Percentiles rank a stretch among this genome's conserved stretches.
Evolutionary conservation across 164 flowering plant genomes (phyloP).

Genomic region (Piper longum): DNA sequence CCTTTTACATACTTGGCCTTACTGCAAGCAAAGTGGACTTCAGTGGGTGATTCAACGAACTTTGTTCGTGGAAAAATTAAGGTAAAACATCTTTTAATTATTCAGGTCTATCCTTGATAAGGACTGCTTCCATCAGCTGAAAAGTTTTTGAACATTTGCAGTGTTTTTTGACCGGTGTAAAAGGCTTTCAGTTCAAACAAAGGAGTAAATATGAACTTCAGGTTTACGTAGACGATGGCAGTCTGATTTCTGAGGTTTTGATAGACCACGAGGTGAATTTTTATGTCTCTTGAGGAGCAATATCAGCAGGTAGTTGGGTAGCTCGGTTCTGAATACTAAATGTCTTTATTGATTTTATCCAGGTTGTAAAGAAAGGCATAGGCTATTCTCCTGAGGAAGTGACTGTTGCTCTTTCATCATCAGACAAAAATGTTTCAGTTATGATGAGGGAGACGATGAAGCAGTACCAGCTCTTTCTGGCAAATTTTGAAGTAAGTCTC

Average conservation of each 20-base stretch:
- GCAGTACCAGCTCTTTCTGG: slow-evolving; percentile 48
- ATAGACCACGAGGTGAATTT: slow-evolving; percentile 68
- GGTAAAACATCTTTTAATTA: slow-evolving; percentile 19
- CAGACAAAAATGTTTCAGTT: slow-evolving; percentile 24
- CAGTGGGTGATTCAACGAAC: slow-evolving; percentile 17
- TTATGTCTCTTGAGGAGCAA: neutral
- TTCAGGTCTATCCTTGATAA: neutral
- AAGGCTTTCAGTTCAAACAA: slow-evolving; percentile 53
- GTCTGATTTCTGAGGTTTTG: slow-evolving; percentile 73
- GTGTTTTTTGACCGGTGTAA: slow-evolving; percentile 88
- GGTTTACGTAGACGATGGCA: slow-evolving; percentile 87
- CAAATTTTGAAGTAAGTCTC: slow-evolving; percentile 63
- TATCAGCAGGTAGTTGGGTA: neutral
- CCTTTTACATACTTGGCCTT: slow-evolving; percentile 83
- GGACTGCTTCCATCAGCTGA: neutral
- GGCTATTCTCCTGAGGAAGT: slow-evolving; percentile 71
- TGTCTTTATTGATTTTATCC: slow-evolving; percentile 3
- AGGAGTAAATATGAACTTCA: slow-evolving; percentile 51
- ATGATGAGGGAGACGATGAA: slow-evolving; percentile 54
- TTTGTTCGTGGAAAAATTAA: slow-evolving; percentile 61
- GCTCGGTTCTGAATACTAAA: neutral
- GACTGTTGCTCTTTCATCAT: slow-evolving; percentile 51
- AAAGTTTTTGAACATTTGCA: slow-evolving; percentile 17
- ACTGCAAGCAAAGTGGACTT: slow-evolving; percentile 49
- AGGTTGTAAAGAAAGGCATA: slow-evolving; percentile 60